Conservation (phyloP, 2,329 filamentous ascomycete species). For the Boeremia lycopersici region DNA sequence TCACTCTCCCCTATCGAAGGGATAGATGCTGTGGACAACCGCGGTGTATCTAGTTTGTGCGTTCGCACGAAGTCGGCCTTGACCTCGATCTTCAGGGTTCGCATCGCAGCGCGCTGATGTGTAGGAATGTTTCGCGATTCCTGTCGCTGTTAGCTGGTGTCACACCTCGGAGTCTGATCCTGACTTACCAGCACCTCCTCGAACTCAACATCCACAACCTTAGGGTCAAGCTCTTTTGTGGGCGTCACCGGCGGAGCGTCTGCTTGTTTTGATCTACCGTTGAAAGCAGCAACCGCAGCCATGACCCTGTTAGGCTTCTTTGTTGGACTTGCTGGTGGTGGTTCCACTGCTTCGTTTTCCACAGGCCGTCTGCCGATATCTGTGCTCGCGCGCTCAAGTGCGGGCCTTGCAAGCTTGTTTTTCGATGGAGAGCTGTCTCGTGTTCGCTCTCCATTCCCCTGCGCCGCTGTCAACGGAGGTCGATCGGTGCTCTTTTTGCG, state of each 20-base stretch:
- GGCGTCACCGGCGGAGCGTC: conserved; percentile 35
- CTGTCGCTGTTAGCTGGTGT: conserved; percentile 49
- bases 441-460: conserved; percentile 37
- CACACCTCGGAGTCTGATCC: conserved; percentile 38
- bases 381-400: conserved; percentile 36
- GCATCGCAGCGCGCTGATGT: conserved; percentile 93
- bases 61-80: conserved; percentile 96
- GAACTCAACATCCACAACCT: conserved; percentile 66
- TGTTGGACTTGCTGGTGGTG: conserved; percentile 21
- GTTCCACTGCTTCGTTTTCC: conserved; percentile 18
- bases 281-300: conserved; percentile 68
- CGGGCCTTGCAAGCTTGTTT: conserved; percentile 23
- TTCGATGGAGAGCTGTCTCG: conserved; percentile 35
- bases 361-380: conserved; percentile 29
- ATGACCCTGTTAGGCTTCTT: conserved; percentile 62
- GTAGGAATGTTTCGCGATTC: conserved; percentile 92
- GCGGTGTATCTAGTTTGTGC: conserved; percentile 69
- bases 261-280: conserved; percentile 56
- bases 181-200: conserved; percentile 63
- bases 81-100: conserved; percentile 83
- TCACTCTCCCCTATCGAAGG: conserved; percentile 42
- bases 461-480: conserved; percentile 40
- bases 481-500: conserved; percentile 46
- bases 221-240: conserved; percentile 53
- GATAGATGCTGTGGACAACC: conserved; percentile 55